phyloP scores from a whole-genome alignment of 1,284 basidiomycete genomes.

The Ustilago tritici region DNA sequence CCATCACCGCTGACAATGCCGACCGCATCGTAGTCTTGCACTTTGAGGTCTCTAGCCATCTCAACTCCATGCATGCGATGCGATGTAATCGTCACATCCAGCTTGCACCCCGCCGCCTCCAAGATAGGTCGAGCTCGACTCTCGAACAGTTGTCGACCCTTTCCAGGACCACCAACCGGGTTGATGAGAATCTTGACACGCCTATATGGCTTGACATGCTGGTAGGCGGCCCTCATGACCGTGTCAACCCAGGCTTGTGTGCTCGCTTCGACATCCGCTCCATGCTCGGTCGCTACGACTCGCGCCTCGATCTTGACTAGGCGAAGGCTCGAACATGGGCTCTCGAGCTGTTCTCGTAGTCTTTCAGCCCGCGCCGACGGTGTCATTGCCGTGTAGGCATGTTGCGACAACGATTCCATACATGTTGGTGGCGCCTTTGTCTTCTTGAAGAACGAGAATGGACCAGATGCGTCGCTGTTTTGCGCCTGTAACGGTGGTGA shows the following conservation, averaged over 20 bases:
- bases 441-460: conserved; percentile 48
- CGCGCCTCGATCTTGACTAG: conserved; percentile 62
- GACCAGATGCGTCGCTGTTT: conserved; percentile 3
- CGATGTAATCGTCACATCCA: conserved; percentile 75
- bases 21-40: conserved; percentile 77
- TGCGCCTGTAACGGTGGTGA: conserved; percentile 47
- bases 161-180: conserved; percentile 87
- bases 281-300: conserved; percentile 20
- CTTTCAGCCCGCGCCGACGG: conserved; percentile 23
- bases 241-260: conserved; percentile 42
- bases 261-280: conserved; percentile 25
- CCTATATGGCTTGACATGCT: conserved; percentile 42
- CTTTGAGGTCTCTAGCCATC: conserved; percentile 75
- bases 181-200: conserved; percentile 79
- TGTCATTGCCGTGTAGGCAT: conserved; percentile 21
- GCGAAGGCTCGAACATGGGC: conserved; percentile 57
- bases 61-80: conserved; percentile 79
- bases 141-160: conserved; percentile 76
- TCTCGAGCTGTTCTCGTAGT: conserved; percentile 50
- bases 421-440: conserved; percentile 22
- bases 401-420: conserved; percentile 33
- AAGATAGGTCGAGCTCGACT: conserved; percentile 83
- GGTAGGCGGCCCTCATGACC: conserved; percentile 50
- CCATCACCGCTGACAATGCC: conserved; percentile 91
- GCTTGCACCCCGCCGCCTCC: conserved; percentile 78